Evolutionary conservation across 2,329 filamentous ascomycete genomes (phyloP), one percentile per base, ranked within the genome.

Genomic region (Penicillium oxalicum): DNA sequence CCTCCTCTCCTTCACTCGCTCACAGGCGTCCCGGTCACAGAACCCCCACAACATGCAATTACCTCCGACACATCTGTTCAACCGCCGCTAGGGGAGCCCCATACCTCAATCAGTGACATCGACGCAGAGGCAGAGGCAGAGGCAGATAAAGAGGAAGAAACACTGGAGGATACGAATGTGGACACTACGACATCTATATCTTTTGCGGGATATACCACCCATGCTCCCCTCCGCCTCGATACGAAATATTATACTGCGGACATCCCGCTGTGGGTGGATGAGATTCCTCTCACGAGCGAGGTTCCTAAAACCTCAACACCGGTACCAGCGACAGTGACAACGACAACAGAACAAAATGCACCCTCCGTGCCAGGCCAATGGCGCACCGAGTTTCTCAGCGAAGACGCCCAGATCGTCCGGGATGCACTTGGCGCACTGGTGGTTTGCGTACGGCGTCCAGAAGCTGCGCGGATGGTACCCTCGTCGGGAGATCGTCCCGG

Each of bases 251-350:
- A 74, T 52, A 61, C 54, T 4, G 63, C 70, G 5, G 68, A 74
- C 12, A 61, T 75, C 24, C 70, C 67, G 12, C 64, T 75, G 39
- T 75, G 73, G 73, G 72, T 74, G 18, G 73, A 75, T 45, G 72
- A 74, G 54, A 63, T 75, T 9, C 69, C 71, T 1, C 48, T 65
- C 11, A 34, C 28, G 3, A 37, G 44, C 1, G 28, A 48, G 9
- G 34, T 44, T 18, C 9, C 37, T 12, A 34, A 34, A n/a, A 12
- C 46, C 4, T 12, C 13, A 13, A 25, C 40, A 29, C 41, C 35
- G 35, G 37, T 24, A 9, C 27, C 9, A 18, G 18, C 18, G 18
- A 18, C 18, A 18, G 18, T 18, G 18, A 18, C 18, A 18, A 18
- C 9, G n/a, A 29, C n/a, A 33, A 34, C n/a, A 13, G 18, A 18